Evolutionary conservation across 2,329 filamentous ascomycete genomes (phyloP).

Genomic region (Epichloe scottii): DNA sequence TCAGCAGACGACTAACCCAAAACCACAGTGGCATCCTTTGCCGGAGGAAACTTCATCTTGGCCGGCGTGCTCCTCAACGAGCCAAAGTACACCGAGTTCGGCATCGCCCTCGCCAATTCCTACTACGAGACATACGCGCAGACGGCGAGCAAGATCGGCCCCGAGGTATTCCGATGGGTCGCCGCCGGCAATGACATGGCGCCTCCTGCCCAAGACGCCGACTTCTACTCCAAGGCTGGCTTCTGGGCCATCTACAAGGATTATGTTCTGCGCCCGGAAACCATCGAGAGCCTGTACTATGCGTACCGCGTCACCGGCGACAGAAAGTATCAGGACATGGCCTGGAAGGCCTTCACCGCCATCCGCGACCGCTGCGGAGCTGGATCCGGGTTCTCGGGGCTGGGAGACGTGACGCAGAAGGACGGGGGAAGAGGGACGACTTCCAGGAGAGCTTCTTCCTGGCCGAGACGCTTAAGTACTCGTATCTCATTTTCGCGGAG

Average conservation of each 20-base stretch:
- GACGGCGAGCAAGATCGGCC: constrained; percentile 63
- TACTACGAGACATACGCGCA: constrained; percentile 65
- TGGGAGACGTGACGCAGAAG: constrained; percentile 51
- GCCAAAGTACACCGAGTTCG: constrained; percentile 59
- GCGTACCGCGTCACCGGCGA: constrained; percentile 71
- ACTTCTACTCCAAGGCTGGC: constrained; percentile 55
- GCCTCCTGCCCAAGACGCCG: constrained; percentile 37
- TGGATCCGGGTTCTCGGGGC: constrained; percentile 52
- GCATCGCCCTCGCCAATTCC: constrained; percentile 55
- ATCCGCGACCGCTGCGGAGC: constrained; percentile 53
- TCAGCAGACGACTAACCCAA: not conserved
- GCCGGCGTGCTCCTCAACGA: constrained; percentile 57
- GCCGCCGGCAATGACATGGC: constrained; percentile 28
- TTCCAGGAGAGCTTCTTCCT: constrained; percentile 82
- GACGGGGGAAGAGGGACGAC: constrained; percentile 51
- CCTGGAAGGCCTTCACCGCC: constrained; percentile 63
- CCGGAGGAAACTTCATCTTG: constrained; percentile 75
- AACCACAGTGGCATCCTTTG: constrained; percentile 61
- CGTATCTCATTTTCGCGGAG: constrained; percentile 55
- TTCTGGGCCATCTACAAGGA: constrained; percentile 8
- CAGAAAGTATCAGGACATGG: constrained; percentile 67
- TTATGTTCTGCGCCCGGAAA: constrained; percentile 68
- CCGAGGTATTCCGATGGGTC: constrained; percentile 57
- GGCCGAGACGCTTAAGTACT: constrained; percentile 78
- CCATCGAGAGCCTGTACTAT: constrained; percentile 78